phyloP scores from a whole-genome alignment of 495 filamentous ascomycete genomes.

The Sordaria brevicollis region DNA sequence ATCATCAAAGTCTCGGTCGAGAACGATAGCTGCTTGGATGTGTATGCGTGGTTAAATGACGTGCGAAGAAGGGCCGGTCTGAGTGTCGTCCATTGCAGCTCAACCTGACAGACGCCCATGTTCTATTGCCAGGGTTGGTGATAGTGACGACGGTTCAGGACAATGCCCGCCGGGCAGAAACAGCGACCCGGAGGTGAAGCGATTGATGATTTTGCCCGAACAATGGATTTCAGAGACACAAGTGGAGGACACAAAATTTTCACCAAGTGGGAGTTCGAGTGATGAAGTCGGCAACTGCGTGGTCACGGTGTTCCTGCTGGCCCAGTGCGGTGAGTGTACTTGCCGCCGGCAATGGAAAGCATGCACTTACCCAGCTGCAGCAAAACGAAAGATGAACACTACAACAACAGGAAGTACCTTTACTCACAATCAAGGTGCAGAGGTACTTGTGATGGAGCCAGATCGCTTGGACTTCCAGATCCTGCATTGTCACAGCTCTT shows the following conservation, averaged over 20 bases:
- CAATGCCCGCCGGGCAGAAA: not conserved
- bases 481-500: not conserved
- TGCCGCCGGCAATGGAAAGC: not conserved
- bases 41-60: not conserved
- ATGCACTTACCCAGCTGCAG: not conserved
- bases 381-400: not conserved
- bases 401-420: not conserved
- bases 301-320: not conserved
- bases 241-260: too few species aligned
- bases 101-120: not conserved
- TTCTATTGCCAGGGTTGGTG: not conserved
- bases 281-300: not conserved
- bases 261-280: not conserved
- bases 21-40: not conserved
- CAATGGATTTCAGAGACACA: not conserved
- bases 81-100: not conserved
- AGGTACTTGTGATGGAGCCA: not conserved
- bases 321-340: not conserved
- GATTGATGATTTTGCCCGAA: not conserved
- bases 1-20: not conserved
- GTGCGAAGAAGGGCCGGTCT: not conserved
- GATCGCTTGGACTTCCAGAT: not conserved
- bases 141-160: not conserved
- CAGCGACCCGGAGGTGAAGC: not conserved
- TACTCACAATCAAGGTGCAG: not conserved